Evolutionary conservation across 2,329 filamentous ascomycete genomes (phyloP).

Genomic region (Pyrenochaeta sp.): DNA sequence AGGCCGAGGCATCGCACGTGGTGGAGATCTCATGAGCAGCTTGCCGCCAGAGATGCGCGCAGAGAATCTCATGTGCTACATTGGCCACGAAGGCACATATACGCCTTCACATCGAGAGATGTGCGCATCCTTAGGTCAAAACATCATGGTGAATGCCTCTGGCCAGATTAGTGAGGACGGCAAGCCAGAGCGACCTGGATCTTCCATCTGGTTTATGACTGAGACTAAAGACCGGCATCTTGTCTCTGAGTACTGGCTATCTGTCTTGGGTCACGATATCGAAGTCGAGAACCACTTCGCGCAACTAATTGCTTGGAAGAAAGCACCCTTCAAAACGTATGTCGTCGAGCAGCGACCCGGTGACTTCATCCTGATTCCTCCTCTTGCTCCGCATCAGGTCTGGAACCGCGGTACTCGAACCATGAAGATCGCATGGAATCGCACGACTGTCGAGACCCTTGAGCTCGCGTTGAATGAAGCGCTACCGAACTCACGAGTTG

Average conservation of each 20-base stretch:
- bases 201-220: constrained; percentile 99
- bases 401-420: constrained; percentile 97
- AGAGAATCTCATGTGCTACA: constrained; percentile 97
- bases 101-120: constrained; percentile 96
- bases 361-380: constrained; percentile 93
- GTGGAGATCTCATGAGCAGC: constrained; percentile 95
- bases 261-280: constrained; percentile 92
- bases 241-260: constrained; percentile 93
- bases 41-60: constrained; percentile 87
- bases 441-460: constrained; percentile 90
- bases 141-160: constrained; percentile 97
- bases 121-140: constrained; percentile 95
- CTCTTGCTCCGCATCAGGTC: constrained; percentile 93
- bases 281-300: constrained; percentile 98
- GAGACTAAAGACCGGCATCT: constrained; percentile 90
- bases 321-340: constrained; percentile 91
- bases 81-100: constrained; percentile 96
- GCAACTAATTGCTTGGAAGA: constrained; percentile 93
- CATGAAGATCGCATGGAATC: constrained; percentile 98
- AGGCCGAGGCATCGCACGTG: constrained; percentile 70
- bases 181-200: constrained; percentile 77
- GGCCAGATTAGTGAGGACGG: constrained; percentile 69
- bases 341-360: constrained; percentile 89
- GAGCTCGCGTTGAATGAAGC: constrained; percentile 87
- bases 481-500: constrained; percentile 84